phyloP scores from a whole-genome alignment of 305 asterid species.

The Galium porrigens region DNA sequence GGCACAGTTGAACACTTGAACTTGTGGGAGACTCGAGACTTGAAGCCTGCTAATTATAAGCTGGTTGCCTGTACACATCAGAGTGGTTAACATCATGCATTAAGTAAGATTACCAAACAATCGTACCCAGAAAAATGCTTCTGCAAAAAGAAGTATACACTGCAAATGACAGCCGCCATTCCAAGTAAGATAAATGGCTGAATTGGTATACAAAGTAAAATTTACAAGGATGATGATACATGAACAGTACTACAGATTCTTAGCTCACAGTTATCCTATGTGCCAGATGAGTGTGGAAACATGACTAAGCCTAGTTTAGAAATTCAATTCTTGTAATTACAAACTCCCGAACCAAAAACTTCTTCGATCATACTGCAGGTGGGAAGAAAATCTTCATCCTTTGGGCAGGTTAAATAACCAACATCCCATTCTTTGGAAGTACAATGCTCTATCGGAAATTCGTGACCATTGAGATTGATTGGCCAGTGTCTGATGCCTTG shows the following conservation, averaged over 20 bases:
- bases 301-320: conserved; percentile 15
- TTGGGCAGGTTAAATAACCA: conserved; percentile 21
- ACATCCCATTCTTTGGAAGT: conserved; percentile 28
- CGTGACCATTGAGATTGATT: conserved; percentile 14
- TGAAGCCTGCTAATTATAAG: neutral
- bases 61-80: neutral
- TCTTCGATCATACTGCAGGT: conserved; percentile 38
- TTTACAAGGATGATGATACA: conserved; percentile 5
- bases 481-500: conserved; percentile 17
- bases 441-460: conserved; percentile 19
- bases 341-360: conserved; percentile 33
- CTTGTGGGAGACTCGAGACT: neutral
- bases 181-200: neutral
- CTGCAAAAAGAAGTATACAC: neutral
- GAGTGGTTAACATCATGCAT: neutral
- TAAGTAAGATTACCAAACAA: neutral
- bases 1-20: neutral
- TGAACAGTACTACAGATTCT: neutral
- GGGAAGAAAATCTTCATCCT: conserved; percentile 29
- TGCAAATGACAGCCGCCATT: neutral
- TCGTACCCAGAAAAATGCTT: neutral
- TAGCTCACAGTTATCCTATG: conserved; percentile 4
- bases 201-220: neutral
- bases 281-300: neutral
- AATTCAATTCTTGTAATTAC: conserved; percentile 20